phyloP scores from a whole-genome alignment of 164 flowering plant genomes.

The Brasenia schreberi region DNA sequence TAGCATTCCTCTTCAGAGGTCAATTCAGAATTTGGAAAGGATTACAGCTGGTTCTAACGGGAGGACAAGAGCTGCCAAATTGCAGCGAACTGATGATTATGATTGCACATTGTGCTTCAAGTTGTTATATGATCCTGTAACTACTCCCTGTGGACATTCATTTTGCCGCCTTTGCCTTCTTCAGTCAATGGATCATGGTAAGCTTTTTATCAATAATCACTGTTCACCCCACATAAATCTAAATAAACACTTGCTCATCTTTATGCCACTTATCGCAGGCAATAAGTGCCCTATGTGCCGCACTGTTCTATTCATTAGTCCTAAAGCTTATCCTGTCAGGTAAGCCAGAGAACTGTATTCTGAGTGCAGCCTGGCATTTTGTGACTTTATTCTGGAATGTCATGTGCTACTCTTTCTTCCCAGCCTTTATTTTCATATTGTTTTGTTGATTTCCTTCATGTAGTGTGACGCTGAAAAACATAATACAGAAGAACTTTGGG shows the following conservation, averaged over 20 bases:
- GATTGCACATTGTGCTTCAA: conserved; percentile 92
- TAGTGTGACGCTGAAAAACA: conserved; percentile 91
- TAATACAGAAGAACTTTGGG: conserved; percentile 83
- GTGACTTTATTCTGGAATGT: background rate
- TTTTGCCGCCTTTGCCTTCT: conserved; percentile 87
- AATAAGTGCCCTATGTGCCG: conserved; percentile 96
- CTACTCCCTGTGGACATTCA: conserved; percentile 97
- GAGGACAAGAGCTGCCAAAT: conserved; percentile 29
- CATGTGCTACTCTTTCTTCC: background rate
- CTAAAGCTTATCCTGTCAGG: conserved; percentile 75
- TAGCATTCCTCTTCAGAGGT: conserved; percentile 48
- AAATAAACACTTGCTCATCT: background rate
- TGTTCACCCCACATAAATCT: background rate
- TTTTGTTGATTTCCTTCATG: conserved; percentile 6
- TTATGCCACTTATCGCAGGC: conserved; percentile 24
- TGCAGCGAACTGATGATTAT: conserved; percentile 72
- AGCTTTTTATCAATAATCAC: conserved; percentile 10
- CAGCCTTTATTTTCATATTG: background rate
- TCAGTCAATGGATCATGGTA: conserved; percentile 91
- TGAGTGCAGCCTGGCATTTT: background rate
- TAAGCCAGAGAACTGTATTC: conserved; percentile 10
- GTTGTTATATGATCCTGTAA: conserved; percentile 76
- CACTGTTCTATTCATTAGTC: conserved; percentile 73
- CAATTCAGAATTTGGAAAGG: conserved; percentile 46
- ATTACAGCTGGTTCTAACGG: conserved; percentile 11